Conservation (phyloP, 257 asterid genomes). For the Solanum tacnaense region DNA sequence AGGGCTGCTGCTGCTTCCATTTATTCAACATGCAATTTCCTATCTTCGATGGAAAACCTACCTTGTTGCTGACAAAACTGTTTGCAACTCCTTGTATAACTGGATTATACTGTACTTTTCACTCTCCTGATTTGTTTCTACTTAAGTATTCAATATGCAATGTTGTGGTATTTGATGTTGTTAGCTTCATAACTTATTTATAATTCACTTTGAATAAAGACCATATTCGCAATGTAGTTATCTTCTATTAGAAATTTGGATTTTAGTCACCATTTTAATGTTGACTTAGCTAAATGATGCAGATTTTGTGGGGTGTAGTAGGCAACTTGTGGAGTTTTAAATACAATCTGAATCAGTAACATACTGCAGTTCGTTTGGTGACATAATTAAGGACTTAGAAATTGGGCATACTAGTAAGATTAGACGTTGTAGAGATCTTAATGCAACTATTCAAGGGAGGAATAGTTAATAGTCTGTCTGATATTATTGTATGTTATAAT, state of each 20-base stretch:
- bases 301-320: not conserved
- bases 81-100: not conserved
- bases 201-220: not conserved
- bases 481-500: not conserved
- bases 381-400: not conserved
- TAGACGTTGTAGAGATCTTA: not conserved
- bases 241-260: not conserved
- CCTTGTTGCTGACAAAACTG: constrained; percentile 23
- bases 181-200: not conserved
- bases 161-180: not conserved
- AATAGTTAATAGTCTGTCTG: not conserved
- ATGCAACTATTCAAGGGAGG: not conserved
- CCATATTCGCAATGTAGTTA: not conserved
- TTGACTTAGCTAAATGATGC: not conserved
- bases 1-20: constrained; percentile 93
- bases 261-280: not conserved
- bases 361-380: not conserved
- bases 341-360: not conserved
- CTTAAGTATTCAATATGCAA: not conserved
- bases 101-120: not conserved
- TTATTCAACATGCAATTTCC: constrained; percentile 82
- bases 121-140: not conserved
- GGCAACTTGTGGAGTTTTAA: not conserved
- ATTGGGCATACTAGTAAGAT: not conserved
- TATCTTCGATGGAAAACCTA: constrained; percentile 42